Base-by-base conservation (phyloP, 345 rosid species). In the Cardamine chenopodiifolia region DNA sequence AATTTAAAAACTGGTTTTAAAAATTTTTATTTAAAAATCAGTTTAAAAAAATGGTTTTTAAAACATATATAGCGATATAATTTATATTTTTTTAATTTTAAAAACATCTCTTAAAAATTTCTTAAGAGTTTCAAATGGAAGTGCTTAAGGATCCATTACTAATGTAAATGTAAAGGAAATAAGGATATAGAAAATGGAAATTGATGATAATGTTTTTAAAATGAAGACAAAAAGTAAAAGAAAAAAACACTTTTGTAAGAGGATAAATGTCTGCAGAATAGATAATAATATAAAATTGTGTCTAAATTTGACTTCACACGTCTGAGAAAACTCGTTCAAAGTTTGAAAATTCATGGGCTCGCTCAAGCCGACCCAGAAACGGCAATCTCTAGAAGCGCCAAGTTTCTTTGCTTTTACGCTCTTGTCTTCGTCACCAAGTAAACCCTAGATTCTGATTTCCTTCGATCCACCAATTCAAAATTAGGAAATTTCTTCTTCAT, bases 361-460 rank as follows among this genome's bases (percentile, higher is more conserved):
- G 50, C 31, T 61, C 4, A 18, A 62, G 58, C 75, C 70, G 63
- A 76, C 65, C 65, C 57, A 55, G 66, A 49, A 56, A 60, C 67
- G 29, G 62, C 54, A 52, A 29, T 29, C 9, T 70, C 61, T 56
- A 70, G 61, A 77, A 77, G 72, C 72, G 80, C 76, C 61, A 64
- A 63, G 9, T 65, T 77, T 40, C 28, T 56, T 57, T 20, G 9
- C 69, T 53, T 26, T 55, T 34, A 48, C 72, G 76, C 71, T 70
- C 62, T 58, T 58, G 44, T 64, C 80, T 77, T 77, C 81, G 55
- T 45, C 31, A 65, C 71, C 76, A 77, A 66, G 81, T 56, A 65
- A 76, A 77, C 77, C 81, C 81, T 77, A 71, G 77, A 71, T 77
- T 76, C 74, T 62, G 58, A 19, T 40, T 69, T 56, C 15, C 53